Base-by-base conservation (phyloP, 805 yeast genomes). In the Metschnikowia noctiluminum region DNA sequence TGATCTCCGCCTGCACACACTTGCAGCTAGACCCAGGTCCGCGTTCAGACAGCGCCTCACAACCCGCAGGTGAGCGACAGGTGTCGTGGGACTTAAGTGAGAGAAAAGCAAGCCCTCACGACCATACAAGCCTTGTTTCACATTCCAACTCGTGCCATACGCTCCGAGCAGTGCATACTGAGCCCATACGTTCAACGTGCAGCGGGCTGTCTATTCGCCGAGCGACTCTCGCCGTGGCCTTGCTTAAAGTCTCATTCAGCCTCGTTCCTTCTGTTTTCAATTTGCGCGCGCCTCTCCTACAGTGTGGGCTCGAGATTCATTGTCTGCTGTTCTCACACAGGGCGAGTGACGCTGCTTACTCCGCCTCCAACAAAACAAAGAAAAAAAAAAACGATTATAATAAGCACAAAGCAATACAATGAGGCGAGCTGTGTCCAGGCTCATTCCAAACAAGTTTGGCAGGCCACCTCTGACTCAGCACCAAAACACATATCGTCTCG, bases 391-490 rank as follows among this genome's bases (percentile, higher is more conserved):
- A 3, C 21, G 4, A 4, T 3, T 21, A 21, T 21, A 3, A 4
- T 21, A 21, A 21, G 21, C 21, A 21, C 21, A 21, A 21, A 35
- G 14, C 13, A 27, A 42, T 28, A 46, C 50, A 47, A 78, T 78
- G 82, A 71, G 80, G 62, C 72, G 70, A 55, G 82, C 81, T 32
- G 82, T 78, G 40, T 68, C 79, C 43, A 74, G 71, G 55, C 66
- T 79, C 38, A 60, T 73, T 10, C 76, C 76, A 13, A 47, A 16
- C 21, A 46, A 45, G 46, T 38, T 39, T 38, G 42, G 45, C 59
- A 21, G 55, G 45, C 48, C 28, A 14, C 42, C 48, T 44, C 40
- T 30, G 46, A 40, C 47, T 38, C 43, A 40, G 42, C 59, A 42
- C 55, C 40, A 30, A 30, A 16, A 37, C 52, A 15, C 51, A 15